These are phyloP conservation scores for Talaromyces albobiverticillius DNA, from an alignment of 2,329 filamentous ascomycete species.

Conservation along the genomic window DNA sequence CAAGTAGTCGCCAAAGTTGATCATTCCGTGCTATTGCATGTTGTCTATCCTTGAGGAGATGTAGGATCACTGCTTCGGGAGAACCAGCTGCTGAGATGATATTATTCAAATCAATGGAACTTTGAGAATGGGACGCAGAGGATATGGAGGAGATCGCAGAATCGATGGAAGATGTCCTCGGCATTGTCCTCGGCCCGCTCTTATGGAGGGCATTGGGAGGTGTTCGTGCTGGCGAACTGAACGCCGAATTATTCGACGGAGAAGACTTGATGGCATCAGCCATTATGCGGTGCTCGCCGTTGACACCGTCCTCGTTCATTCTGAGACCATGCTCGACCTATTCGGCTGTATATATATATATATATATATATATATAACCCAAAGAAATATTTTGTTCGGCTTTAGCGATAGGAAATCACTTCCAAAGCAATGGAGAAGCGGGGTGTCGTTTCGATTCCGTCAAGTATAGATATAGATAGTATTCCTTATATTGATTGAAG, in stretches of 20 bases:
- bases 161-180: conserved; percentile 85
- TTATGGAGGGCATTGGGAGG: conserved; percentile 29
- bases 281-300: conserved; percentile 25
- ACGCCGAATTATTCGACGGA: conserved; percentile 23
- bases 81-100: conserved; percentile 83
- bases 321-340: conserved; percentile 25
- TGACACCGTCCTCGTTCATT: conserved; percentile 21
- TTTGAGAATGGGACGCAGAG: conserved; percentile 55
- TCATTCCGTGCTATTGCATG: conserved; percentile 84
- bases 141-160: conserved; percentile 83
- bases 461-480: neutral
- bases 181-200: conserved; percentile 39
- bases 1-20: conserved; percentile 91
- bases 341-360: too few relatives aligned
- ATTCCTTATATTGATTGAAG: neutral
- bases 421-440: neutral
- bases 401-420: neutral
- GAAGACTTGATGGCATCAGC: conserved; percentile 28
- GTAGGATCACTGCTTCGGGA: conserved; percentile 81
- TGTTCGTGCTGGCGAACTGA: conserved; percentile 27
- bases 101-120: conserved; percentile 57
- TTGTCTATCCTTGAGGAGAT: conserved; percentile 87
- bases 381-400: neutral
- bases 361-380: too few relatives aligned
- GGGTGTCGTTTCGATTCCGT: neutral